Base-by-base conservation (phyloP, 2,329 filamentous ascomycete species). In the Magnaporthiopsis poae region DNA sequence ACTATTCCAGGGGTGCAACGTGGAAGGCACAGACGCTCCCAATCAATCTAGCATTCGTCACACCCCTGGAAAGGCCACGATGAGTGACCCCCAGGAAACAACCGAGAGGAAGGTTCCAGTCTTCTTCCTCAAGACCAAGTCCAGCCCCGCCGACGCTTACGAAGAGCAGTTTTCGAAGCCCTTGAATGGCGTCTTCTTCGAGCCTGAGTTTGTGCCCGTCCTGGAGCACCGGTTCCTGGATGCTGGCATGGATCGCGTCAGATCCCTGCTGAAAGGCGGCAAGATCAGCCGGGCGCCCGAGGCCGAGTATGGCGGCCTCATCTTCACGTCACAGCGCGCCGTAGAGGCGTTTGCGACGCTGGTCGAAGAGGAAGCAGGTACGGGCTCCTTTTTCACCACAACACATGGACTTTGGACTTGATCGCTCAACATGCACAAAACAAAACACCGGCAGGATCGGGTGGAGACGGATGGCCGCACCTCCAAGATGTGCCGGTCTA, bases 281-380 rank as follows among this genome's bases (percentile, higher is more conserved):
- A 69, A 72, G 21, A 81, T 88, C 68, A 78, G 79, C 62, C 71
- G 65, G 2, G 68, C 68, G n/a, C 60, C 72, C 0, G 77, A 74
- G 2, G 75, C 75, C 60, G 71, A 77, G 18, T 94, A 91, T 72
- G 90, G 90, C 5, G 91, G 90, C n/a, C 78, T 94, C 67, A 88
- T 95, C 64, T 94, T 95, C 73, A 95, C 91, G 1, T 93, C 90
- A 9, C 91, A 95, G 75, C 84, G 91, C 63, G 90, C 91, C 0
- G 91, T 95, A 2, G 91, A 95, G 74, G 90, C 89, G 0, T 92
- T 95, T 72, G 79, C 85, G 3, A 79, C 83, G 62, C 77, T 91
- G 11, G 82, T 92, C 0, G 77, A 82, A 18, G 83, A 86, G 39
- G 79, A 84, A 31, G 77, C 78, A 73, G 77, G 76, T 76, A 69